Evolutionary conservation across 257 asterid genomes (phyloP).

Genomic region (Jacaranda mimosifolia): DNA sequence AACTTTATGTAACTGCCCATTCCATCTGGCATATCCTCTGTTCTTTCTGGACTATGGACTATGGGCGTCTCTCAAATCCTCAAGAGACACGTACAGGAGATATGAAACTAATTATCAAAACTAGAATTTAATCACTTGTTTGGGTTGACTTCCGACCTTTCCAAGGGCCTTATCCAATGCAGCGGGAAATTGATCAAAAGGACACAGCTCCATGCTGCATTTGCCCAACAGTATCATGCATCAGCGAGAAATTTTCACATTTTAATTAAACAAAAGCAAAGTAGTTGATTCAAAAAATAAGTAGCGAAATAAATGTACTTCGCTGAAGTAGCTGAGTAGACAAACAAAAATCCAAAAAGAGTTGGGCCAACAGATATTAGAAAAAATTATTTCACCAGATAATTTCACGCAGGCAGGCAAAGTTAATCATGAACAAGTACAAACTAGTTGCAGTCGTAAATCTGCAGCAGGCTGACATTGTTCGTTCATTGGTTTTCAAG

Average conservation of each 20-base stretch:
- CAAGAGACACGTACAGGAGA: not conserved
- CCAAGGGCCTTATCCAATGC: constrained; percentile 92
- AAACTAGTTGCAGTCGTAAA: not conserved
- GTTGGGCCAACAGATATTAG: not conserved
- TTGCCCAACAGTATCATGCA: not conserved
- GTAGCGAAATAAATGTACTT: not conserved
- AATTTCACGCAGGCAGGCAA: not conserved
- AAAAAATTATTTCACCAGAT: not conserved
- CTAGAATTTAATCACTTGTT: constrained; percentile 84
- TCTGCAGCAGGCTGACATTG: too few relatives aligned
- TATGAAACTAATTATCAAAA: not conserved
- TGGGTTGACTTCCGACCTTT: constrained; percentile 89
- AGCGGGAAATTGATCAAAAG: constrained; percentile 64
- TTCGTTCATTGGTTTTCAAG: not conserved
- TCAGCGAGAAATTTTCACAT: constrained; percentile 5
- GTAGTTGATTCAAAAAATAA: not conserved
- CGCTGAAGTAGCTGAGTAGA: not conserved
- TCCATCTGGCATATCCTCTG: not conserved
- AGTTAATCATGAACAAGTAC: not conserved
- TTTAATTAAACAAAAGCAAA: not conserved
- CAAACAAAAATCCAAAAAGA: not conserved
- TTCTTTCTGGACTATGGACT: not conserved
- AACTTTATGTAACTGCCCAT: not conserved
- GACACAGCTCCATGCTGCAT: constrained; percentile 85
- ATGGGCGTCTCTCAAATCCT: not conserved